Evolutionary conservation across 441 rosid species (phyloP).

Genomic region (Gossypium gossypioides): DNA sequence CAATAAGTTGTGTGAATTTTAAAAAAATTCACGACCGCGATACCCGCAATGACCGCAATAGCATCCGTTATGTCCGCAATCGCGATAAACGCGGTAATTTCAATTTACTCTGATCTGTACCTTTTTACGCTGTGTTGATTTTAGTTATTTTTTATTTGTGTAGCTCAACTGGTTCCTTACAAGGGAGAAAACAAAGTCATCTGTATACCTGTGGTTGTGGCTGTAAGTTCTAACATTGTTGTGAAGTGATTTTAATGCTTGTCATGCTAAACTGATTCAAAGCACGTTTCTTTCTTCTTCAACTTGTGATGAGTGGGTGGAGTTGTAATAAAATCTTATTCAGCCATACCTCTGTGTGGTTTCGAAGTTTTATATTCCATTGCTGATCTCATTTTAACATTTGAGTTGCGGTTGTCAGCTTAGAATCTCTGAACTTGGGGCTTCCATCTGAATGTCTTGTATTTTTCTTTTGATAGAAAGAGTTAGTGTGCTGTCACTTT

Average conservation of each 20-base stretch:
- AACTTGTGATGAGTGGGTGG: neutral
- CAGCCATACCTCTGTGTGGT: neutral
- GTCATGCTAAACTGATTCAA: neutral
- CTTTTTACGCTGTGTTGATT: neutral
- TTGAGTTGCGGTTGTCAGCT: neutral
- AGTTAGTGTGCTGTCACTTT: neutral
- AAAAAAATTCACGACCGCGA: too few species aligned
- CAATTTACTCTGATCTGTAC: neutral
- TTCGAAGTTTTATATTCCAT: neutral
- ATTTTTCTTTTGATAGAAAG: neutral
- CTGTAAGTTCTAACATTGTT: constrained; percentile 45
- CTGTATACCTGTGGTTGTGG: constrained; percentile 69
- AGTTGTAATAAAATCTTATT: neutral
- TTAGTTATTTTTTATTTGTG: constrained; percentile 18
- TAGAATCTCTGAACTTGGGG: neutral
- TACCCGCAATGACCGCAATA: too few species aligned
- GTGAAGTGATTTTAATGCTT: neutral
- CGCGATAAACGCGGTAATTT: too few species aligned
- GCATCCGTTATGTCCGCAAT: too few species aligned
- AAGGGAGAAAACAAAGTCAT: constrained; percentile 42
- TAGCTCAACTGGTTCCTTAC: constrained; percentile 77
- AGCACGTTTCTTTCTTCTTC: neutral
- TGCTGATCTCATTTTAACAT: neutral
- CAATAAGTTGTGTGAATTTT: too few species aligned
- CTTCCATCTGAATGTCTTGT: neutral